Evolutionary conservation across 208 protist genomes (phyloP).

Genomic region (Angomonas deanei): DNA sequence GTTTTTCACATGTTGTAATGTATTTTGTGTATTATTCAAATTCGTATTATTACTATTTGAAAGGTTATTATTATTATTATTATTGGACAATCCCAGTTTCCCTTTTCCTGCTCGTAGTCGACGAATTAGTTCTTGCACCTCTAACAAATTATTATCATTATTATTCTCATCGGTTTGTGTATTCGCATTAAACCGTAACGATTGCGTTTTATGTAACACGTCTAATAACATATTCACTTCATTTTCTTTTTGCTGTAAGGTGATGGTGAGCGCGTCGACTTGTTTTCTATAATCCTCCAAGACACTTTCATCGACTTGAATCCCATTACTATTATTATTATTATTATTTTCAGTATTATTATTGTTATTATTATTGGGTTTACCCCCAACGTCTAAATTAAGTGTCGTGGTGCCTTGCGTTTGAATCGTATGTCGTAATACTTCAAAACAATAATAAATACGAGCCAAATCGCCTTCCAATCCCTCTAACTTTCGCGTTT

Average conservation of each 20-base stretch:
- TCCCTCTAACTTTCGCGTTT: constrained; percentile 50
- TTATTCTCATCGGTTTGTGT: constrained; percentile 27
- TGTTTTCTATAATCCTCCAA: constrained; percentile 36
- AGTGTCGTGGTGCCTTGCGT: neutral
- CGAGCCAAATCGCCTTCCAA: constrained; percentile 80
- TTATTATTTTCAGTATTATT: neutral
- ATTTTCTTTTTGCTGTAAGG: constrained; percentile 89
- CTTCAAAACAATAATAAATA: constrained; percentile 85
- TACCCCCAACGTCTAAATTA: neutral
- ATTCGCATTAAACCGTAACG: constrained; percentile 31
- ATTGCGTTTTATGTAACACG: constrained; percentile 67
- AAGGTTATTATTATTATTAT: neutral
- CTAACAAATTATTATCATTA: neutral
- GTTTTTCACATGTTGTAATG: constrained; percentile 9
- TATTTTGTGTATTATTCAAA: constrained; percentile 11
- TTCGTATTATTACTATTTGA: constrained; percentile 54
- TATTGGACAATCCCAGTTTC: neutral
- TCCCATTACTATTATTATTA: constrained; percentile 4
- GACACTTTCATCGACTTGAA: neutral
- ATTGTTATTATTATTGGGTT: neutral
- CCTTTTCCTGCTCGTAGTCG: neutral
- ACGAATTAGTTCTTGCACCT: neutral
- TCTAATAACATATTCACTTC: constrained; percentile 88
- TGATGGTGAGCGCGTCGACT: constrained; percentile 54
- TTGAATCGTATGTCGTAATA: constrained; percentile 54